phyloP scores from a whole-genome alignment of 352 stramenopile species.

The Phytopythium ostracodes region DNA sequence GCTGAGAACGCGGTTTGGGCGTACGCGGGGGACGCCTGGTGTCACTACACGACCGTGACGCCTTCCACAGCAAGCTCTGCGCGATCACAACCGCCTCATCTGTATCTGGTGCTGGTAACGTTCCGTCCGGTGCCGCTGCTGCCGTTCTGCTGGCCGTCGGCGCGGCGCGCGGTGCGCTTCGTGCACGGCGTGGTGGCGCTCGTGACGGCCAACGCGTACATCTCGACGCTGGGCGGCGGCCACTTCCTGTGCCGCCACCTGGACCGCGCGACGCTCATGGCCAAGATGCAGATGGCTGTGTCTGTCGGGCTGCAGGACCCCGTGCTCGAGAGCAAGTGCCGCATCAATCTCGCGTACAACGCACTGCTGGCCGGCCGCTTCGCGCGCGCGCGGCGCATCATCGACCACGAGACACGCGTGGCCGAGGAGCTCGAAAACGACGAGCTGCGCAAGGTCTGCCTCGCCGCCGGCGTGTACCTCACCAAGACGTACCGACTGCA shows the following conservation, averaged over 20 bases:
- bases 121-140: conserved; percentile 45
- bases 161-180: conserved; percentile 57
- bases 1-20: background rate
- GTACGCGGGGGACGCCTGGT: conserved; percentile 16
- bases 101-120: conserved; percentile 32
- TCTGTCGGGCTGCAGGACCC: conserved; percentile 69
- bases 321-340: conserved; percentile 77
- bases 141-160: conserved; percentile 56
- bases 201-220: conserved; percentile 80
- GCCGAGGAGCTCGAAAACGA: conserved; percentile 42
- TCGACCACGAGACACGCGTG: conserved; percentile 41
- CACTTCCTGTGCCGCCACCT: conserved; percentile 79
- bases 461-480: conserved; percentile 63
- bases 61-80: background rate
- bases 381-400: conserved; percentile 42
- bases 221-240: conserved; percentile 76
- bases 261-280: conserved; percentile 64
- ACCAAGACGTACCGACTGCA: conserved; percentile 64
- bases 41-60: conserved; percentile 16
- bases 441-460: conserved; percentile 57
- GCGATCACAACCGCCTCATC: background rate
- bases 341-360: conserved; percentile 79
- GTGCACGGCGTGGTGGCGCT: conserved; percentile 68
- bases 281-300: conserved; percentile 75
- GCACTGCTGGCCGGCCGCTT: conserved; percentile 70